phyloP scores from a whole-genome alignment of 1,139 yeast species.

The Suhomyces anneliseae region DNA sequence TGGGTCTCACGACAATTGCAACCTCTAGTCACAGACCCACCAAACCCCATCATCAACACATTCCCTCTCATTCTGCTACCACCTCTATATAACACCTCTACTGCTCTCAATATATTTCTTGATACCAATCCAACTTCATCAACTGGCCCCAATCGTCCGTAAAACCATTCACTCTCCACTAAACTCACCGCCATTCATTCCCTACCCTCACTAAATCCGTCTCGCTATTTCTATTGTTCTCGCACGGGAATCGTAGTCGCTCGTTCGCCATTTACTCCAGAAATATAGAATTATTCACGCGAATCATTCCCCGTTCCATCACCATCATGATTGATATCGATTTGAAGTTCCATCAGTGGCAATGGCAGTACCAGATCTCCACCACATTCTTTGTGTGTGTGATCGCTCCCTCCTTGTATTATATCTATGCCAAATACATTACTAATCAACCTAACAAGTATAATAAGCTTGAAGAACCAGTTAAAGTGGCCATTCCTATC shows the following conservation, averaged over 20 bases:
- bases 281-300: no score
- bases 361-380: slow-evolving; percentile 51
- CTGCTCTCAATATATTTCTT: no score
- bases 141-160: no score
- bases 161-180: background rate
- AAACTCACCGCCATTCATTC: background rate
- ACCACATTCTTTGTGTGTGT: slow-evolving; percentile 47
- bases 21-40: no score
- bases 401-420: slow-evolving; percentile 40
- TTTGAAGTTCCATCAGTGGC: slow-evolving; percentile 42
- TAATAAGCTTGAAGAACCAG: slow-evolving; percentile 46
- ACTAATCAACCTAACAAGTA: slow-evolving; percentile 42
- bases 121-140: no score
- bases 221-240: no score
- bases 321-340: slow-evolving; percentile 45
- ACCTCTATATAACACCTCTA: no score
- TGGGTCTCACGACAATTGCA: no score
- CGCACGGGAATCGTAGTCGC: no score
- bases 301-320: background rate
- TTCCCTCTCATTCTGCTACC: no score
- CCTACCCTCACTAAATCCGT: background rate
- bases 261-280: background rate
- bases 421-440: slow-evolving; percentile 39
- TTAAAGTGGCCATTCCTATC: slow-evolving; percentile 54
- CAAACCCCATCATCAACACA: no score